These are phyloP conservation scores for Aulographum hederae DNA, from an alignment of 2,329 filamentous ascomycete genomes.

Conservation along the genomic window DNA sequence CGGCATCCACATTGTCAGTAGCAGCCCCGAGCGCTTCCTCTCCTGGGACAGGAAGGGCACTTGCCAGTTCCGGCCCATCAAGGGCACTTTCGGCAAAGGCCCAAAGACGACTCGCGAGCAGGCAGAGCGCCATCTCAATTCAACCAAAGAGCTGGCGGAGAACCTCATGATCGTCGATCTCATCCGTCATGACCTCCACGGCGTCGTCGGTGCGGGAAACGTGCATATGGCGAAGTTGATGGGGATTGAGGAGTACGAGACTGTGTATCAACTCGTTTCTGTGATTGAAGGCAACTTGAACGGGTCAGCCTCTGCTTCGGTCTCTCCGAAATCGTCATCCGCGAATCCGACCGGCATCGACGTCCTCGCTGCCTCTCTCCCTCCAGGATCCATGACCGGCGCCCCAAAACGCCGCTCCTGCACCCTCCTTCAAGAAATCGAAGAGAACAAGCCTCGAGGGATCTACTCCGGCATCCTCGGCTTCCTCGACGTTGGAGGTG, in stretches of 20 bases:
- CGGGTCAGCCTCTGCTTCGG: neutral
- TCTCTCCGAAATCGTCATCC: neutral
- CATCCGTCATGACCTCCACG: slow-evolving; percentile 82
- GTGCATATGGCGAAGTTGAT: slow-evolving; percentile 65
- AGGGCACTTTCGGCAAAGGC: slow-evolving; percentile 80
- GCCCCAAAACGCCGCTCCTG: slow-evolving; percentile 89
- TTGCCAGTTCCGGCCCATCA: slow-evolving; percentile 82
- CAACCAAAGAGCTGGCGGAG: slow-evolving; percentile 82
- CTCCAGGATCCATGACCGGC: slow-evolving; percentile 91
- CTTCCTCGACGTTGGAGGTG: slow-evolving; percentile 72
- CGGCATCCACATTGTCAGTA: slow-evolving; percentile 51
- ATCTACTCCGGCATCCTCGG: slow-evolving; percentile 81
- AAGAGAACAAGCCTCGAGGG: slow-evolving; percentile 44
- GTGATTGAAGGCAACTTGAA: slow-evolving; percentile 50
- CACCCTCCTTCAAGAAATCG: slow-evolving; percentile 56
- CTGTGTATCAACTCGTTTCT: slow-evolving; percentile 80
- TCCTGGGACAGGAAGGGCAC: slow-evolving; percentile 41
- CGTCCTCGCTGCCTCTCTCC: slow-evolving; percentile 58
- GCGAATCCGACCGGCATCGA: slow-evolving; percentile 44
- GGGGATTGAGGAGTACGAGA: slow-evolving; percentile 77
- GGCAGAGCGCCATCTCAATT: slow-evolving; percentile 53
- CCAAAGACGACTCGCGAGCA: slow-evolving; percentile 48
- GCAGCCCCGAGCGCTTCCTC: slow-evolving; percentile 80
- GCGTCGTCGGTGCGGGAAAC: slow-evolving; percentile 41
- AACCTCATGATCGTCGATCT: slow-evolving; percentile 97